Base-by-base conservation (phyloP, 768 basidiomycete genomes). In the Pleurotus salmoneostramineus region DNA sequence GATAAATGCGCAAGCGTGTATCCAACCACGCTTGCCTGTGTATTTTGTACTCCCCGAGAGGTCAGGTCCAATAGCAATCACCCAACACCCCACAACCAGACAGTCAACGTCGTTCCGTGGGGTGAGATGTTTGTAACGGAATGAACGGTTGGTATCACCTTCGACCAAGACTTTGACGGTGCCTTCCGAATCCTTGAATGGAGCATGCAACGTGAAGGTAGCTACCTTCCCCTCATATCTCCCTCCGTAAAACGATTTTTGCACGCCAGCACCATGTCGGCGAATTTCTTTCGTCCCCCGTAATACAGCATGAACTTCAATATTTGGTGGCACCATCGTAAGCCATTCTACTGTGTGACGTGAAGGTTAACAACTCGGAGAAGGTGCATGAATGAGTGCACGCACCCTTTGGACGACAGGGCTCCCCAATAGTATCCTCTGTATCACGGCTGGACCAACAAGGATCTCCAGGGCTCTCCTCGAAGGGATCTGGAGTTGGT, bases 11-110 rank as follows among this genome's bases (percentile, higher is more conserved):
- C 37, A 31, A 31, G 15, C 51, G 6, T 59, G 6, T 32, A 12
- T 27, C 37, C 37, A 40, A 40, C 7, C 43, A 14, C 14, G 14
- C 37, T n/a, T 35, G 2, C 12, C 3, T 60, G 79, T 77, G 51
- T 81, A 76, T 75, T 6, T 6, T 14, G 14, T 14, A 14, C 37
- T 40, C 6, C 37, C 37, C 6, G 6, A 40, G 6, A 40, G 6
- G 14, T 40, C 37, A 6, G 37, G 37, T 14, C 37, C 37, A 14
- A 40, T 40, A 14, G 14, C 37, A 14, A 40, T 14, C 6, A 40
- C 14, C 6, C 37, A 14, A 40, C 6, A 6, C 14, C 37, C 37
- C 6, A 14, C 14, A 6, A 6, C 6, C 37, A 40, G 37, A 6
- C 6, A 40, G 6, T 6, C 37, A 40, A 14, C 37, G 14, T 40